Evolutionary conservation across 108 stramenopile species (phyloP).

Genomic region (Cyclostephanos invisitatus): DNA sequence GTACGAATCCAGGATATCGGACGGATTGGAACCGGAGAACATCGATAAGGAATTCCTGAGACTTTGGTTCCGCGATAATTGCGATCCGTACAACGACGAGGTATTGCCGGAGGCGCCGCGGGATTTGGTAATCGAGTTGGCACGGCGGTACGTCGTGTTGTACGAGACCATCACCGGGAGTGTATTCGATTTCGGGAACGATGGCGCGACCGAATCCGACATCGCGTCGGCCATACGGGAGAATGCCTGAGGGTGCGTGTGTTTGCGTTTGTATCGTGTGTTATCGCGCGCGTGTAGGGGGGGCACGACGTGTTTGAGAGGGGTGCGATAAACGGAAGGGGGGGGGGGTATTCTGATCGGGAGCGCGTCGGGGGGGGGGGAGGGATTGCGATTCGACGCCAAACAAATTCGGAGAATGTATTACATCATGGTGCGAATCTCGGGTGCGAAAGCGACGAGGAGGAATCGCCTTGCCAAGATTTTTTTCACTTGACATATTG

Average conservation of each 20-base stretch:
- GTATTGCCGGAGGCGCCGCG: conserved; percentile 93
- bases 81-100: conserved; percentile 97
- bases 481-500: no score
- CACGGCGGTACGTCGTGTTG: conserved; percentile 92
- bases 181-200: conserved; percentile 71
- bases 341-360: no score
- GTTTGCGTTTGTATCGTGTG: no score
- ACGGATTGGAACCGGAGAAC: conserved; percentile 95
- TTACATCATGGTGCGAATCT: no score
- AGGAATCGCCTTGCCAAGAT: no score
- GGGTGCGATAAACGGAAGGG: no score
- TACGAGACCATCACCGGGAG: conserved; percentile 97
- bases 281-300: no score
- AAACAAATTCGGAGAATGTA: no score
- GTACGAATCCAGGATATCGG: conserved; percentile 80
- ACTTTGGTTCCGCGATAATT: conserved; percentile 94
- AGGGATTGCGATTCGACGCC: no score
- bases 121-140: conserved; percentile 93
- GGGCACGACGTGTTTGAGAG: no score
- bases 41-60: conserved; percentile 99
- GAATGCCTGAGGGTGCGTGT: conserved; percentile 12
- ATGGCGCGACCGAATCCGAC: conserved; percentile 53
- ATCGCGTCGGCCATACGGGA: conserved; percentile 67
- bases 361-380: no score
- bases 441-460: no score